These are phyloP conservation scores for Prunella vulgaris DNA, from an alignment of 257 asterid genomes.

Conservation along the genomic window DNA sequence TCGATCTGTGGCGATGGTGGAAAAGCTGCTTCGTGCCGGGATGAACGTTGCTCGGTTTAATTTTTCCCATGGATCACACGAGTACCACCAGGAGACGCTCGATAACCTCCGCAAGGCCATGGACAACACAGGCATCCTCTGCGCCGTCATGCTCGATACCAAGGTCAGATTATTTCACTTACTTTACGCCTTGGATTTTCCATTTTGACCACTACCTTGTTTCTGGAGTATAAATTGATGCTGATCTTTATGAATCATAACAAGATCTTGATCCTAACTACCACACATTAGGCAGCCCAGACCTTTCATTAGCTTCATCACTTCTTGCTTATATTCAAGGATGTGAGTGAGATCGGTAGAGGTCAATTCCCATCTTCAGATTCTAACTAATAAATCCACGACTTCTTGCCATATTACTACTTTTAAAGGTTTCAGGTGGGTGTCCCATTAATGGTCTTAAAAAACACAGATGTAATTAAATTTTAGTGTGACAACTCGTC, in stretches of 20 bases:
- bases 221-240: no score
- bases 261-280: no score
- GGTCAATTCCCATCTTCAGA: neutral
- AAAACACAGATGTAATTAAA: neutral
- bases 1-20: slow-evolving; percentile 51
- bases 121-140: slow-evolving; percentile 58
- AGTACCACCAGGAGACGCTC: slow-evolving; percentile 61
- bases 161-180: slow-evolving; percentile 20
- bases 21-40: slow-evolving; percentile 53
- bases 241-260: no score
- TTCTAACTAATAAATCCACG: neutral
- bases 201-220: no score
- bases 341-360: neutral
- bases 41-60: slow-evolving; percentile 68
- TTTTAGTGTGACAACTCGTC: neutral
- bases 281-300: no score
- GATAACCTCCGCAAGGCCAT: slow-evolving; percentile 54
- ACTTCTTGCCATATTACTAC: neutral
- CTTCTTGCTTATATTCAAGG: no score
- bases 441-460: neutral
- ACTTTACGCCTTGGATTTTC: no score
- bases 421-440: neutral
- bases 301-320: no score
- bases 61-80: slow-evolving; percentile 61
- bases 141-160: slow-evolving; percentile 66